Conservation (phyloP, 441 rosid genomes). For the Eutrema salsugineum region DNA sequence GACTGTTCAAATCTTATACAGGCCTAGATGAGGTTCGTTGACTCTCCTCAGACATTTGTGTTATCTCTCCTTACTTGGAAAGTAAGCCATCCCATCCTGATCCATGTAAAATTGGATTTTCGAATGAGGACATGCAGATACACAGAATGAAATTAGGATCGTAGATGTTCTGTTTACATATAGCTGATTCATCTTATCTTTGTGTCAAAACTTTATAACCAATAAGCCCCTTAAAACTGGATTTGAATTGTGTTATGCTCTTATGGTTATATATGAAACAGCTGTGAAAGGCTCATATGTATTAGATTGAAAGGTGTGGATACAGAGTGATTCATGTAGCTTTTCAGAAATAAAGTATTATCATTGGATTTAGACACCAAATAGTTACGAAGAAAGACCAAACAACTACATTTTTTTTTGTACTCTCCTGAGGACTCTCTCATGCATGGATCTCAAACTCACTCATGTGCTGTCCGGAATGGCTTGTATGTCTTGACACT, state of each 20-base stretch:
- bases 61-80: not conserved
- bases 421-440: not conserved
- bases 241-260: not conserved
- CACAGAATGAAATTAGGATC: no score
- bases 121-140: no score
- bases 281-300: conserved; percentile 4
- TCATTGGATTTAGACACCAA: conserved; percentile 22
- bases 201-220: no score
- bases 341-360: conserved; percentile 1
- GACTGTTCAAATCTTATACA: not conserved
- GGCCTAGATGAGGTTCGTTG: no score
- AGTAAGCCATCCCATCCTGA: not conserved
- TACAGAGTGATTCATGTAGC: conserved; percentile 3
- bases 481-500: conserved; percentile 75
- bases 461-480: conserved; percentile 37
- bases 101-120: not conserved
- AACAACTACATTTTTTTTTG: not conserved
- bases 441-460: conserved; percentile 9
- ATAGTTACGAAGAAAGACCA: conserved; percentile 9
- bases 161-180: no score
- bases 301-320: conserved; percentile 5
- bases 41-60: not conserved
- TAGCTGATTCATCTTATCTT: no score
- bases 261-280: not conserved
- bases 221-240: no score